Conservation (phyloP, 225 moss, liverwort and hornwort genomes). For the Pseudoscleropodium purum region DNA sequence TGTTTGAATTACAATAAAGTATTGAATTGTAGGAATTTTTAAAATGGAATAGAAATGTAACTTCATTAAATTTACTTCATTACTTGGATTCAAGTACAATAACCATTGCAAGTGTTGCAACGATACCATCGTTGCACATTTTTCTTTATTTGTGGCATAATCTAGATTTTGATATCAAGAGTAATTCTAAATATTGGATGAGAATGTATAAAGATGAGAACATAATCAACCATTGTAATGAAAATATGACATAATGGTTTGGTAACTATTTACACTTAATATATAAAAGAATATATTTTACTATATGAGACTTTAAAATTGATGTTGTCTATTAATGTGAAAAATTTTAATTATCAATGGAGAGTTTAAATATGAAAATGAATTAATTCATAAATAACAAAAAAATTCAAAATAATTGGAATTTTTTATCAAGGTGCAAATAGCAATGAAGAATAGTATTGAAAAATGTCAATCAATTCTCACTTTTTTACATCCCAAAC, state of each 20-base stretch:
- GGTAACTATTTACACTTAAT: not conserved
- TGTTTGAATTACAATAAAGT: not conserved
- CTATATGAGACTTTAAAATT: not conserved
- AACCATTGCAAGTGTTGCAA: fast-evolving
- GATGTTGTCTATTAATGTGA: fast-evolving
- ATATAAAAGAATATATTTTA: not conserved
- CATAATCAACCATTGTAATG: fast-evolving
- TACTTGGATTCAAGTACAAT: not conserved
- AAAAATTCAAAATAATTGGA: not conserved
- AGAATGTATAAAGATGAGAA: not conserved
- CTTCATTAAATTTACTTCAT: not conserved
- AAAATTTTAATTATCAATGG: not conserved
- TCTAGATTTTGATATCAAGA: not conserved
- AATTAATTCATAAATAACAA: not conserved
- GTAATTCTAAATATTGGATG: not conserved
- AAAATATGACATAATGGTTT: not conserved
- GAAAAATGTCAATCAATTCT: not conserved
- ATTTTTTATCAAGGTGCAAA: not conserved
- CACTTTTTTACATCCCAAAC: not conserved
- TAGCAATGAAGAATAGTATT: not conserved
- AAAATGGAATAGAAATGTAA: not conserved
- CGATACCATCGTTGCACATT: fast-evolving
- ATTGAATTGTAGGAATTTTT: not conserved
- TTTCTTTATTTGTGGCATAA: not conserved
- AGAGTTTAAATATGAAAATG: not conserved